Base-by-base conservation (phyloP, 139 green algal genomes). In the Coccomyxa sp. region DNA sequence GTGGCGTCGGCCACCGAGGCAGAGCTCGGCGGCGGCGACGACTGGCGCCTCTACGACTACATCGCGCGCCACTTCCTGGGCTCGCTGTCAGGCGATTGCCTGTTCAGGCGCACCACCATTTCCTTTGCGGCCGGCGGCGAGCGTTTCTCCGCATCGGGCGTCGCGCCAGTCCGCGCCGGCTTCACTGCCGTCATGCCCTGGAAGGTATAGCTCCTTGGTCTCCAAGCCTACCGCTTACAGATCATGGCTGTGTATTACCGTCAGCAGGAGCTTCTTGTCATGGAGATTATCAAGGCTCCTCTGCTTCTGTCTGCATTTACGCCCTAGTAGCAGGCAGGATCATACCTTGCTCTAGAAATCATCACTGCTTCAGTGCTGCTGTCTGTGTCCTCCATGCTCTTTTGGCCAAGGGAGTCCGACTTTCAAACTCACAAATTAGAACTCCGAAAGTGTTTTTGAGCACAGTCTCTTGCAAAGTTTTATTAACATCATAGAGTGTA, bases 21-120 rank as follows among this genome's bases (percentile, higher is more conserved):
- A 0, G 90, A 96, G 76, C 86, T 98, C 0, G 93, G 91, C 0
- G 95, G 91, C 18, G 94, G 92, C 0, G 95, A 97, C 78, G 79
- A 85, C n/a, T 98, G 94, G 94, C 87, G 94, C 0, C 63, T 98
- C 13, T 98, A 98, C 83, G 95, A 98, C 63, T 95, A 93, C 58
- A 86, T 98, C 27, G 82, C 87, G 10, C 86, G 95, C 0, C 91
- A 95, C 86, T 98, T 98, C 85, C 87, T 98, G 77, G 95, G 83
- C 32, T 95, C 88, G 27, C 79, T 97, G n/a, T 94, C 86, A 14
- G 86, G 84, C 16, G 92, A 96, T 78, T 89, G 85, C 38, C 85
- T 92, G 58, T 86, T 90, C 80, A 82, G 86, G 9, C 89, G 87
- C 75, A 94, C 87, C 25, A 90, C 87, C 51, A 91, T 87, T 0